Percentiles rank a stretch among this genome's conserved stretches.
Conservation (phyloP, 495 filamentous ascomycete species). For the Hypoxylon trugodes region DNA sequence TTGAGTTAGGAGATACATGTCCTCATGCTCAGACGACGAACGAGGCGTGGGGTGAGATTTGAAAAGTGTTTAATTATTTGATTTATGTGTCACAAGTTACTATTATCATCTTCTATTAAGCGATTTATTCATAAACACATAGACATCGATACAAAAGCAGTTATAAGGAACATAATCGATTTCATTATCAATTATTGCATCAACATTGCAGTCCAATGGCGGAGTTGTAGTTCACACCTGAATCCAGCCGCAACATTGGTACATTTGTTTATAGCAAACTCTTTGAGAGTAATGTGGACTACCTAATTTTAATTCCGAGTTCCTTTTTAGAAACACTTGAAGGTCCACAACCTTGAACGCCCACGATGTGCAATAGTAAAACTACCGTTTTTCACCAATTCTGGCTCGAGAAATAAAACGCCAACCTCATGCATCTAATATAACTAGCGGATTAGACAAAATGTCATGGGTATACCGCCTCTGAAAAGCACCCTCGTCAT, state of each 20-base stretch:
- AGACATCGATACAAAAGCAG: not conserved
- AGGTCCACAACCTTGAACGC: slow-evolving; percentile 18
- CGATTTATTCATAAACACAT: too few relatives aligned
- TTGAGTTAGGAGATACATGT: slow-evolving; percentile 6
- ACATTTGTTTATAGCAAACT: slow-evolving; percentile 2
- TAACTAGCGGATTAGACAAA: not conserved
- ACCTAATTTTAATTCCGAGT: slow-evolving; percentile 5
- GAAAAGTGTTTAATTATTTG: too few relatives aligned
- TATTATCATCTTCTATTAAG: too few relatives aligned
- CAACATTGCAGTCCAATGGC: too few relatives aligned
- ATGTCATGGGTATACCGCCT: not conserved
- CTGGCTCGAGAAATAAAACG: slow-evolving; percentile 28
- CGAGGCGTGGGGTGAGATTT: not conserved
- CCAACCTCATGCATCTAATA: slow-evolving; percentile 36
- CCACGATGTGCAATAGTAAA: slow-evolving; percentile 21
- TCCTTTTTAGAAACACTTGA: slow-evolving; percentile 3
- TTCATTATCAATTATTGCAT: too few relatives aligned
- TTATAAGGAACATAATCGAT: not conserved
- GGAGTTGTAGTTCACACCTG: not conserved
- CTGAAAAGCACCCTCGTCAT: not conserved
- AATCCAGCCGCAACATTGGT: not conserved
- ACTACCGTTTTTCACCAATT: not conserved
- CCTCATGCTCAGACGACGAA: not conserved
- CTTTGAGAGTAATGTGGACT: slow-evolving; percentile 12
- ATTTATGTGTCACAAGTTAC: too few relatives aligned